Evolutionary conservation across 306 rosid species (phyloP).

Genomic region (Potentilla sterilis): DNA sequence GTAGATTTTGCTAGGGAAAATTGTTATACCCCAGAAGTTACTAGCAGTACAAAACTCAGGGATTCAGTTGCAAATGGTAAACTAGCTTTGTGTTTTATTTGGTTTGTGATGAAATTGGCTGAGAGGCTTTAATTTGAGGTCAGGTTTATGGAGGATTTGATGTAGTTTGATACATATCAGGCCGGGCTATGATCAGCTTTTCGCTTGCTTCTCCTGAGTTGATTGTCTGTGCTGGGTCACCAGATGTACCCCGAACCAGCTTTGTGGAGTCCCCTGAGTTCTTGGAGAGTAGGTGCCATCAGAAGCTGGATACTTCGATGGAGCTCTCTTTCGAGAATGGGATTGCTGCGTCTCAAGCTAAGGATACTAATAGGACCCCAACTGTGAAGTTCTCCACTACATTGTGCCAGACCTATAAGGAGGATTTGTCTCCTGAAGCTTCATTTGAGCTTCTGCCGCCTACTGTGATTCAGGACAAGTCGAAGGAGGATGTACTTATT

Average conservation of each 20-base stretch:
- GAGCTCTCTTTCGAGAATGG: conserved; percentile 90
- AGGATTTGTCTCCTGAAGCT: conserved; percentile 58
- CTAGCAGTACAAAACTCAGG: conserved; percentile 18
- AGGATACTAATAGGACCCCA: conserved; percentile 39
- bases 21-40: conserved; percentile 20
- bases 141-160: conserved; percentile 19
- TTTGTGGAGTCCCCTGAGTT: conserved; percentile 58
- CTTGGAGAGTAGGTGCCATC: conserved; percentile 34
- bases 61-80: conserved; percentile 35
- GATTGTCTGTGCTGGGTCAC: conserved; percentile 62
- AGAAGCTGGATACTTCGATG: conserved; percentile 46
- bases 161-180: conserved; percentile 33
- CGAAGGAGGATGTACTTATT: conserved; percentile 12
- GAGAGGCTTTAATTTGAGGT: neutral
- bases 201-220: conserved; percentile 65
- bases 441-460: conserved; percentile 82
- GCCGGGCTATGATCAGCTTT: conserved; percentile 44
- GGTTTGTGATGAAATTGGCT: neutral
- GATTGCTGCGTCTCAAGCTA: conserved; percentile 46
- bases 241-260: conserved; percentile 43
- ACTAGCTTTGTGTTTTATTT: neutral
- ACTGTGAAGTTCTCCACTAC: conserved; percentile 65
- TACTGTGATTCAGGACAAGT: conserved; percentile 20
- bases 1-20: conserved; percentile 22
- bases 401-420: conserved; percentile 46